These are phyloP conservation scores for Coemansia sp. DNA, from an alignment of 192 early-diverging fungal species.

Conservation along the genomic window DNA sequence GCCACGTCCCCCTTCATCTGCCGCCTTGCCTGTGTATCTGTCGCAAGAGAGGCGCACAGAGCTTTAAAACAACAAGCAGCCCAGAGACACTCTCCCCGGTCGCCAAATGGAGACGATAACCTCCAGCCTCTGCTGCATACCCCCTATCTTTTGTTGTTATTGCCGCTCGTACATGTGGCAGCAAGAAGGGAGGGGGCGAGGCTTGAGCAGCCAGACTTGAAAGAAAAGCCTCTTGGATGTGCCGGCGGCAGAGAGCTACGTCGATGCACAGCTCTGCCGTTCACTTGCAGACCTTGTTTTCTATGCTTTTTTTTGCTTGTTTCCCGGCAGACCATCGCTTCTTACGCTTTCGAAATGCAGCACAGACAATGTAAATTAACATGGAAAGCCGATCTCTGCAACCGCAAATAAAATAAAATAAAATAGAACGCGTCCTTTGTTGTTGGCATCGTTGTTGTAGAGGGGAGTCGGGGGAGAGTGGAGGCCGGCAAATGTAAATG, in stretches of 20 bases:
- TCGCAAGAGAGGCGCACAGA: background rate
- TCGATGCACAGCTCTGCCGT: background rate
- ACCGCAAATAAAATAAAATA: too few relatives aligned
- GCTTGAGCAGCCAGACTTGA: background rate
- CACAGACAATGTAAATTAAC: background rate
- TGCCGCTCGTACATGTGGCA: background rate
- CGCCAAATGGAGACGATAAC: conserved; percentile 1
- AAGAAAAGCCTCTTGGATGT: background rate
- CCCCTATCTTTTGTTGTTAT: background rate
- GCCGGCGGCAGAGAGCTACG: too few relatives aligned
- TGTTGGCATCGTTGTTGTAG: background rate
- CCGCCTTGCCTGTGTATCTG: background rate
- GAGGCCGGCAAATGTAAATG: background rate
- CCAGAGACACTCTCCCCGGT: background rate
- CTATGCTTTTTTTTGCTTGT: background rate
- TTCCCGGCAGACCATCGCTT: background rate
- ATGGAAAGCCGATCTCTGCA: conserved; percentile 3
- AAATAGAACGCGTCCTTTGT: too few relatives aligned
- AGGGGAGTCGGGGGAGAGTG: background rate
- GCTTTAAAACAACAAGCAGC: background rate
- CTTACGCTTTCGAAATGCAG: too few relatives aligned
- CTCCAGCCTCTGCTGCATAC: too few relatives aligned
- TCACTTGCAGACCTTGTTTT: background rate
- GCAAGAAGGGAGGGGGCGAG: background rate
- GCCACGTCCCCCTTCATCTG: background rate